A percentile compares a stretch with the other conserved stretches of the same genome.
These are phyloP conservation scores for Micractinium conductrix DNA, from an alignment of 139 green algal species.

Conservation along the genomic window DNA sequence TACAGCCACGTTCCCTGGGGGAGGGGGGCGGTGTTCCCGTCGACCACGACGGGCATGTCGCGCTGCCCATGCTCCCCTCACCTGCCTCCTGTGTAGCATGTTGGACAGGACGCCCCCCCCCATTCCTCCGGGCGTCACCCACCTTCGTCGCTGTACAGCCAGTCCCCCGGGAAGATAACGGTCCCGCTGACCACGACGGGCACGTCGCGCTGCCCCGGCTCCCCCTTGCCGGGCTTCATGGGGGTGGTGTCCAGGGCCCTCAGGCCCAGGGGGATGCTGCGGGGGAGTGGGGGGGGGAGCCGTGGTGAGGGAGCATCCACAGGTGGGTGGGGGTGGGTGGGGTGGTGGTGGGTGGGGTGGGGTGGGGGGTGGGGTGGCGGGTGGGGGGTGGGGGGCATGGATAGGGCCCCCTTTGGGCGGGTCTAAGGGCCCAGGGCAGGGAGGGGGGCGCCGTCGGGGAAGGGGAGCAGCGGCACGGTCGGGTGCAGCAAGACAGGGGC, in stretches of 20 bases:
- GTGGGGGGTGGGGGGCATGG: not conserved
- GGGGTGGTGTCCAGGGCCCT: slow-evolving; percentile 88
- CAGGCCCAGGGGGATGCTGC: slow-evolving; percentile 43
- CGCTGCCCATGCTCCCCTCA: slow-evolving; percentile 77
- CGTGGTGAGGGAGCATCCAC: not conserved
- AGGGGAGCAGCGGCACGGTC: too few species aligned
- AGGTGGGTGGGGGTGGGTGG: too few species aligned
- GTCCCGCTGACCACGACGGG: slow-evolving; percentile 73
- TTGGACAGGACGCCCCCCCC: too few species aligned
- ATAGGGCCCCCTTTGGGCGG: not conserved
- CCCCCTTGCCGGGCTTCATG: slow-evolving; percentile 88
- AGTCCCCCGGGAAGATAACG: slow-evolving; percentile 77
- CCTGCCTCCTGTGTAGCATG: too few species aligned
- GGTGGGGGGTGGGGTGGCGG: too few species aligned
- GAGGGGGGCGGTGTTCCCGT: slow-evolving; percentile 71
- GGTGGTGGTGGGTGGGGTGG: too few species aligned
- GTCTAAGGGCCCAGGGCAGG: not conserved
- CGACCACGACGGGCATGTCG: slow-evolving; percentile 78
- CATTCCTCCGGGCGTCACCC: too few species aligned
- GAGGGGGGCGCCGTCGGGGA: too few species aligned
- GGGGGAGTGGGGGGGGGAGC: slow-evolving; percentile 61
- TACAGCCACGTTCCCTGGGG: slow-evolving; percentile 84
- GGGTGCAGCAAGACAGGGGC: not conserved
- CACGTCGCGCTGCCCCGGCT: slow-evolving; percentile 80
- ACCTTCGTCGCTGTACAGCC: slow-evolving; percentile 82